Percentiles rank a stretch among this genome's conserved stretches.
Conservation (phyloP, 176 grass and related monocot genomes). For the Leersia perrieri region DNA sequence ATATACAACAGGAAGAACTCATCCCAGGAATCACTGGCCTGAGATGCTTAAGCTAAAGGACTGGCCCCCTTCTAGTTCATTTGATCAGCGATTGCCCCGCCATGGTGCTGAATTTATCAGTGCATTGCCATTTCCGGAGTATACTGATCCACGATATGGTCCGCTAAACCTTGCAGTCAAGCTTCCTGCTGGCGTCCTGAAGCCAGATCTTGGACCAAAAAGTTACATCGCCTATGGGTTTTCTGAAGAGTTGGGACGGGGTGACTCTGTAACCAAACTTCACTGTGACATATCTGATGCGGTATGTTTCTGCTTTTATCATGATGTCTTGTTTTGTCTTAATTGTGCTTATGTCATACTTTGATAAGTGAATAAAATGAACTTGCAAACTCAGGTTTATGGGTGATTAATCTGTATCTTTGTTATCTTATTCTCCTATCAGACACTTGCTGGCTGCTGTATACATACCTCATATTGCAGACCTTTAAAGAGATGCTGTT, state of each 20-base stretch:
- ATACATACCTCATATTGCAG: neutral
- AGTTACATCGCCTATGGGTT: slow-evolving; percentile 77
- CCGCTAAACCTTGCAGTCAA: slow-evolving; percentile 65
- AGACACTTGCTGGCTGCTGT: neutral
- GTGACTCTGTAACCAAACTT: slow-evolving; percentile 95
- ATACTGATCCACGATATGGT: slow-evolving; percentile 67
- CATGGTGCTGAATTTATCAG: slow-evolving; percentile 80
- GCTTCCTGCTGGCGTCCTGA: slow-evolving; percentile 55
- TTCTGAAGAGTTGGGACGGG: slow-evolving; percentile 62
- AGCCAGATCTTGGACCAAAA: slow-evolving; percentile 80
- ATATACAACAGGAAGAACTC: slow-evolving; percentile 46
- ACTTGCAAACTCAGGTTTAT: neutral
- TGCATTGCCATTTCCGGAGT: slow-evolving; percentile 79
- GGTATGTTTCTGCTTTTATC: slow-evolving; percentile 33
- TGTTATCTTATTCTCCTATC: slow-evolving; percentile 7
- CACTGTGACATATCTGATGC: slow-evolving; percentile 90
- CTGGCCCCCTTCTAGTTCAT: slow-evolving; percentile 69
- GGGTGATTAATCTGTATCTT: neutral
- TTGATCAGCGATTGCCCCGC: slow-evolving; percentile 64
- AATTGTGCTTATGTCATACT: neutral
- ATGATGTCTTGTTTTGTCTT: neutral
- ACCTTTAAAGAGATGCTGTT: neutral
- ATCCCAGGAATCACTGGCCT: slow-evolving; percentile 41
- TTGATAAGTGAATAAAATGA: neutral
- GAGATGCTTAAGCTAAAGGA: slow-evolving; percentile 86